Base-by-base conservation (phyloP, 75 land plant species). In the Azolla pinnata region DNA sequence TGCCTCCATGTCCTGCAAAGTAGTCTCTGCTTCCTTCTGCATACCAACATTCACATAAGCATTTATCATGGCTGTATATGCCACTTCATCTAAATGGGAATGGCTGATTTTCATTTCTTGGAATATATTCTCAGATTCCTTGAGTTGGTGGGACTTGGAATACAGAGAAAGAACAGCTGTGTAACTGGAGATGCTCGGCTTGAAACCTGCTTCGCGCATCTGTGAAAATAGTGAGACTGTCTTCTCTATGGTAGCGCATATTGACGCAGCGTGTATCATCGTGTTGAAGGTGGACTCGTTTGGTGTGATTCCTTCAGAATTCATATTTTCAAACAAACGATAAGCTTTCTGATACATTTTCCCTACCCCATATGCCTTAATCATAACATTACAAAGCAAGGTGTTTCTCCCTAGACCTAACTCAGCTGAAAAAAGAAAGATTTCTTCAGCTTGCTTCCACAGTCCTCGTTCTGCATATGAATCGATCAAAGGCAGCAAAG, bases 261-360 rank as follows among this genome's bases (percentile, higher is more conserved):
- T 69, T 44, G 76, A 38, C 29, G 67, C 59, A 75, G 78, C 73
- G 34, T 82, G 82, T 24, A 79, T 67, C 0, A 86, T 67, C 29
- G 85, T 76, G 53, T 82, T 86, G 25, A 73, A 86, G 23, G 90
- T 79, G 58, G 75, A 68, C 51, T 74, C 74, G 69, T 86, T 75
- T 3, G 85, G 77, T 69, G 72, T 73, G 31, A 71, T 65, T 24
- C 78, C 83, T 54, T 47, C 50, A 27, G 49, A 63, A 57, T 59
- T 75, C 85, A 86, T 79, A 38, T 48, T 47, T 49, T 66, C 76
- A 62, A 79, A 79, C 52, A 86, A 63, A 18, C 66, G 50, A 21
- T 76, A 45, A 56, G 83, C 90, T 56, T 82, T 79, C 40, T 69
- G 75, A 63, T 76, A 76, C 4, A 71, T 53, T 29, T 68, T 55